Conservation (phyloP, 768 basidiomycete genomes). For the Phanerodontia chrysosporium region DNA sequence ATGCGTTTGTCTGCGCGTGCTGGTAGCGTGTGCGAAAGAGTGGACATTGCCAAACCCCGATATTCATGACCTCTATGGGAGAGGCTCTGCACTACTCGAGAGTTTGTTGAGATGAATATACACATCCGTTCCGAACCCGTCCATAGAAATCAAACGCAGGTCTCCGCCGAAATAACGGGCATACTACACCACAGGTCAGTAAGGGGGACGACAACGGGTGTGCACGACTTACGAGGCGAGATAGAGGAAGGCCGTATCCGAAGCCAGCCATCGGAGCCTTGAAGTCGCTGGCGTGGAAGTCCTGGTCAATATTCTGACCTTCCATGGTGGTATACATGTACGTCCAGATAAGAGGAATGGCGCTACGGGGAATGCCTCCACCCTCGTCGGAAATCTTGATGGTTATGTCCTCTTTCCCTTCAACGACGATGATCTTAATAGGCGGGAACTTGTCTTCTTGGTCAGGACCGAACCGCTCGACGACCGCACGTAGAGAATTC, state of each 20-base stretch:
- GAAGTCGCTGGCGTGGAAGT: constrained; percentile 85
- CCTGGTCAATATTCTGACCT: constrained; percentile 64
- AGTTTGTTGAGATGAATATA: constrained; percentile 89
- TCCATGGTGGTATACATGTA: constrained; percentile 94
- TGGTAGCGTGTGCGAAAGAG: background rate
- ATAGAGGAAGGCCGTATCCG: constrained; percentile 90
- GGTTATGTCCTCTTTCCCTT: constrained; percentile 97
- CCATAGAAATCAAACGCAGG: constrained; percentile 93
- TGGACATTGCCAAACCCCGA: background rate
- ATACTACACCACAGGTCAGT: constrained; percentile 47
- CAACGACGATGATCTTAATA: constrained; percentile 92
- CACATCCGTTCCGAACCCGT: constrained; percentile 94
- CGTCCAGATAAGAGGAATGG: constrained; percentile 96
- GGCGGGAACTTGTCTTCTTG: constrained; percentile 78
- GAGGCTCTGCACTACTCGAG: constrained; percentile 76
- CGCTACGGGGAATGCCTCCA: constrained; percentile 85
- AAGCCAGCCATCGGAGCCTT: constrained; percentile 98
- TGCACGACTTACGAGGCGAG: constrained; percentile 81
- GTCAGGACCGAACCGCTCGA: constrained; percentile 85
- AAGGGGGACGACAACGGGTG: too few relatives aligned
- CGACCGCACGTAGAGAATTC: constrained; percentile 94
- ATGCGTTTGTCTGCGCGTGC: too few relatives aligned
- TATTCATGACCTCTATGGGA: constrained; percentile 46
- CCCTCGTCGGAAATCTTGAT: constrained; percentile 99
- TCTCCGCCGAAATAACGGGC: constrained; percentile 96